Conservation (phyloP, 331 rosid genomes). For the Saraca asoca region DNA sequence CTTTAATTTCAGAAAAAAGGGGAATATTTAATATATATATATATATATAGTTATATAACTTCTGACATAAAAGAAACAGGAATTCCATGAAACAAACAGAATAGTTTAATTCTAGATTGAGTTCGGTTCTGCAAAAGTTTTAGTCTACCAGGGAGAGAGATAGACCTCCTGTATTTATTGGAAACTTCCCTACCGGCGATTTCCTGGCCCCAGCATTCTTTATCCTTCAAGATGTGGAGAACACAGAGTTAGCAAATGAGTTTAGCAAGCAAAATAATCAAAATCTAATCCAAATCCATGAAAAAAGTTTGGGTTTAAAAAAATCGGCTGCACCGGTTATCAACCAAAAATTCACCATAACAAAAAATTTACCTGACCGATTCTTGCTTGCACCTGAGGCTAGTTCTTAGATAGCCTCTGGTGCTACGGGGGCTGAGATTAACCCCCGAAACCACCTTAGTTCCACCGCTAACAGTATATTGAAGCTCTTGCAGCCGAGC, state of each 20-base stretch:
- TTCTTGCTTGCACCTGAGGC: slow-evolving; percentile 92
- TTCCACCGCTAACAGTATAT: slow-evolving; percentile 75
- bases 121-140: slow-evolving; percentile 3
- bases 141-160: too few relatives aligned
- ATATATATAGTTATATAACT: too few relatives aligned
- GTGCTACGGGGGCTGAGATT: slow-evolving; percentile 95
- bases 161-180: slow-evolving; percentile 57
- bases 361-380: slow-evolving; percentile 51
- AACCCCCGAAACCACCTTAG: slow-evolving; percentile 75
- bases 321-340: too few relatives aligned
- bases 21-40: too few relatives aligned
- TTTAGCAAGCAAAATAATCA: too few relatives aligned
- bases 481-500: slow-evolving; percentile 89
- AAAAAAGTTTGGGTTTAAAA: too few relatives aligned
- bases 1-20: too few relatives aligned
- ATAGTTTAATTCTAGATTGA: background rate
- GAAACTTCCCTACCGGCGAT: slow-evolving; percentile 78
- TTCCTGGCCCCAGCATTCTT: slow-evolving; percentile 52
- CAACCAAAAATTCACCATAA: background rate
- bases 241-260: background rate
- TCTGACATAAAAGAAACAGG: too few relatives aligned
- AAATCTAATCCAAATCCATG: too few relatives aligned
- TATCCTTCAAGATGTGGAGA: slow-evolving; percentile 48
- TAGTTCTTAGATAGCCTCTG: slow-evolving; percentile 78
- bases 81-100: too few relatives aligned